Evolutionary conservation across 768 basidiomycete species (phyloP), one percentile per base, ranked within the genome.

Genomic region (Tulasnella sp.): DNA sequence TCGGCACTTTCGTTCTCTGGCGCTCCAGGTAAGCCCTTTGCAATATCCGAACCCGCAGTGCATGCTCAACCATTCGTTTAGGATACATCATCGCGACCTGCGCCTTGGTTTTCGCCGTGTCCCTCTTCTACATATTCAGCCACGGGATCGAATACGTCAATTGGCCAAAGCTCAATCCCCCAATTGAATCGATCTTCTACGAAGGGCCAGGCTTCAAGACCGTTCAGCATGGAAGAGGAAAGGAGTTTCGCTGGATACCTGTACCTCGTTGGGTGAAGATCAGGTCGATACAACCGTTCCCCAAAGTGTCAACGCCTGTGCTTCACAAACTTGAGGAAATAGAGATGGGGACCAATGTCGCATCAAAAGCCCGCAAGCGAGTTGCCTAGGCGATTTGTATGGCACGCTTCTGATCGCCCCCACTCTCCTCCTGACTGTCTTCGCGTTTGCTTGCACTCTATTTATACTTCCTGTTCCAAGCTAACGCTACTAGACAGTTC

Each of bases 141-240:
- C 86, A 96, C 80, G 96, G 95, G 41, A 88, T 95, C 75, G 92
- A 94, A 74, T 99, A 97, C 78, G 96, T 99, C 70, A 86, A 91
- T 16, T 98, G 95, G 92, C 97, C 97, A 14, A 86, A 90, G 12
- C 84, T 99, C 70, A 86, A 91, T 75, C 90, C 93, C 0, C 88
- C 89, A 35, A 75, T 76, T 34, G 91, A 94, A 72, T 83, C 89
- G 67, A 89, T 98, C 71, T 88, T 91, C 77, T 99, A 98, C 79
- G 84, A 85, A 64, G 97, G 97, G 17, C 90, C 94, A 37, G 95
- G 95, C 5, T 94, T 86, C 83, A 89, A 91, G 40, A 90, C 92
- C 5, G 87, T 82, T 5, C 83, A 87, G 70, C 83, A 90, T 73
- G 94, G 95, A 22, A 75, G 88, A 78, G 94, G 94, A 1, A 77